These are phyloP conservation scores for Albugo candida DNA, from an alignment of 352 stramenopile species.

Conservation along the genomic window DNA sequence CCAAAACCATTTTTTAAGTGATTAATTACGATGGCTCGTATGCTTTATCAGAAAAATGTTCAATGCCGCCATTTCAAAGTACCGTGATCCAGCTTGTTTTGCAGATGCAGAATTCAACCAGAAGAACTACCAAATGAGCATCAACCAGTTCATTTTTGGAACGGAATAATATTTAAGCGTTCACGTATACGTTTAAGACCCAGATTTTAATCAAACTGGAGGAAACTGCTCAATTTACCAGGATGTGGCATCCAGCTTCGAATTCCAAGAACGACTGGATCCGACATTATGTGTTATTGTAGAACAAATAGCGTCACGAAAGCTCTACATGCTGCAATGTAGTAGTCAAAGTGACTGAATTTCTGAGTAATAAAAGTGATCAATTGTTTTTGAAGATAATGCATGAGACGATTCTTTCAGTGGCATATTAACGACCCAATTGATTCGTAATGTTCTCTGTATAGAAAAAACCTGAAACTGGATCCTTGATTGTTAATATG, in stretches of 20 bases:
- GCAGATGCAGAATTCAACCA: slow-evolving; percentile 12
- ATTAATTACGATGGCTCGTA: slow-evolving; percentile 17
- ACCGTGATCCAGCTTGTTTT: slow-evolving; percentile 26
- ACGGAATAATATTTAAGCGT: slow-evolving; percentile 15
- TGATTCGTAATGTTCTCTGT: slow-evolving; percentile 14
- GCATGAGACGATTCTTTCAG: not conserved
- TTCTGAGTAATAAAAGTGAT: slow-evolving; percentile 3
- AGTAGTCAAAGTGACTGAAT: slow-evolving; percentile 15
- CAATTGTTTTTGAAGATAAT: slow-evolving; percentile 21
- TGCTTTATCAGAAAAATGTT: slow-evolving; percentile 17
- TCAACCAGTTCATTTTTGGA: slow-evolving; percentile 24
- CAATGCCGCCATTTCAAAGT: slow-evolving; percentile 16
- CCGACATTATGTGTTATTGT: slow-evolving; percentile 10
- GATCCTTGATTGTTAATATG: slow-evolving; percentile 10
- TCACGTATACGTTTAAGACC: slow-evolving; percentile 19
- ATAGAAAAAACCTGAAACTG: slow-evolving; percentile 22
- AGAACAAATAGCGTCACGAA: slow-evolving; percentile 2
- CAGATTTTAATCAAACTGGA: slow-evolving; percentile 21
- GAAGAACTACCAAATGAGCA: slow-evolving; percentile 16
- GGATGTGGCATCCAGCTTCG: slow-evolving; percentile 14
- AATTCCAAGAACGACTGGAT: slow-evolving; percentile 10
- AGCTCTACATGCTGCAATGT: slow-evolving; percentile 7
- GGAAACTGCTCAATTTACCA: slow-evolving; percentile 19
- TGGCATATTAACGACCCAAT: slow-evolving; percentile 11
- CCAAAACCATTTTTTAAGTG: slow-evolving; percentile 19